Percentiles rank a stretch among this genome's conserved stretches.
phyloP scores from a whole-genome alignment of 306 rosid genomes.

The Inga laurina region DNA sequence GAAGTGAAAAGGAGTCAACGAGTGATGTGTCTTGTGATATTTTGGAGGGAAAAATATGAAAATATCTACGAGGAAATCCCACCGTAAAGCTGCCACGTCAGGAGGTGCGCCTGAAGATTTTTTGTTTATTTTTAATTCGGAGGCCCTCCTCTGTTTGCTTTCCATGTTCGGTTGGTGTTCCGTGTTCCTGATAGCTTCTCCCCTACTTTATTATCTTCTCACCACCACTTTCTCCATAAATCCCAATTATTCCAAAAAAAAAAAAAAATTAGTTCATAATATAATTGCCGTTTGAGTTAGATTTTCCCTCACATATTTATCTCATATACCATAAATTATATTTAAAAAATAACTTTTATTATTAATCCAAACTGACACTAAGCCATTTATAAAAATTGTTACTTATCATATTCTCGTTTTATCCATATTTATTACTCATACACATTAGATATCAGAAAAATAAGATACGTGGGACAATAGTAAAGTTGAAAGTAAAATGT shows the following conservation, averaged over 20 bases:
- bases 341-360: too few relatives aligned
- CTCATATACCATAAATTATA: too few relatives aligned
- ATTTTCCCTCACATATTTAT: too few relatives aligned
- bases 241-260: not conserved
- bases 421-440: too few relatives aligned
- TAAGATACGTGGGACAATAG: too few relatives aligned
- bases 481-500: too few relatives aligned
- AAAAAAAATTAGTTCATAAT: too few relatives aligned
- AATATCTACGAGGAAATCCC: constrained; percentile 38
- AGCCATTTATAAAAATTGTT: too few relatives aligned
- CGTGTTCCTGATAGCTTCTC: not conserved
- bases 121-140: constrained; percentile 17
- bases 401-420: too few relatives aligned
- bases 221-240: not conserved
- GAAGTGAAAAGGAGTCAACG: constrained; percentile 27
- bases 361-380: too few relatives aligned
- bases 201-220: not conserved
- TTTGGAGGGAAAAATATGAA: constrained; percentile 38
- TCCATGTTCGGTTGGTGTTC: not conserved
- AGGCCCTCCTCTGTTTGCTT: not conserved
- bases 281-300: rapidly evolving
- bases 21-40: constrained; percentile 14
- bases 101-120: constrained; percentile 22
- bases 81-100: constrained; percentile 39
- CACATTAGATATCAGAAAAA: too few relatives aligned